Base-by-base conservation (phyloP, 768 basidiomycete genomes). In the Boletus rubroflammeus region DNA sequence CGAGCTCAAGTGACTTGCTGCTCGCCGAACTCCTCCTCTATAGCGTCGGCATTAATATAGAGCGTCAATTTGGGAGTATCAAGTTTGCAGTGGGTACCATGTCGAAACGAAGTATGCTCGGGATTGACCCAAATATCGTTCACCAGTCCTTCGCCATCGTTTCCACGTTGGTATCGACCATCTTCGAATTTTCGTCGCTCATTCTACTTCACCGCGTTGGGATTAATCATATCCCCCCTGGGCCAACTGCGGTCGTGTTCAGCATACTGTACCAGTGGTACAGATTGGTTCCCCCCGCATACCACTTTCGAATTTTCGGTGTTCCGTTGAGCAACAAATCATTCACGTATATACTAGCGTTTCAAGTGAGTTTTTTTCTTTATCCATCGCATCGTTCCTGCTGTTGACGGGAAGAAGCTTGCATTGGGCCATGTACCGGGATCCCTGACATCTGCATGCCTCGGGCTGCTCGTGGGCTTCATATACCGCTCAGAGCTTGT, bases 1-100 rank as follows among this genome's bases (percentile, higher is more conserved):
- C 85, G 8, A 96, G 84, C 67, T 96, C 92, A 0, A 88, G 88
- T 51, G 92, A 96, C 63, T 78, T 98, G 32, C 79, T 97, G 53
- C 67, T 97, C 40, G 84, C 82, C 0, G 83, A 88, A 56, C 60
- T 96, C 25, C 55, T 93, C 5, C 71, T 96, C 1, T 94, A 86
- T 72, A 83, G 84, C 63, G 76, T 83, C 19, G 83, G 81, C 3
- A 68, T 90, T 2, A 80, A 79, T 25, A 77, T 96, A 29, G 95
- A 98, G 64, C 81, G 95, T 50, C 82, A 84, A 39, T 97, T 93
- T 64, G 94, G 95, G 11, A 85, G 85, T 51, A 71, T 88, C 53
- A 97, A 97, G 70, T 97, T 81, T 72, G 91, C 90, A 29, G 92
- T 93, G 59, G 70, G 84, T 69, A 13, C 31, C 44, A 43, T n/a